A percentile compares a stretch with the other conserved stretches of the same genome.
phyloP scores from a whole-genome alignment of 192 early-diverging fungal genomes.

The Umbelopsis sp. region DNA sequence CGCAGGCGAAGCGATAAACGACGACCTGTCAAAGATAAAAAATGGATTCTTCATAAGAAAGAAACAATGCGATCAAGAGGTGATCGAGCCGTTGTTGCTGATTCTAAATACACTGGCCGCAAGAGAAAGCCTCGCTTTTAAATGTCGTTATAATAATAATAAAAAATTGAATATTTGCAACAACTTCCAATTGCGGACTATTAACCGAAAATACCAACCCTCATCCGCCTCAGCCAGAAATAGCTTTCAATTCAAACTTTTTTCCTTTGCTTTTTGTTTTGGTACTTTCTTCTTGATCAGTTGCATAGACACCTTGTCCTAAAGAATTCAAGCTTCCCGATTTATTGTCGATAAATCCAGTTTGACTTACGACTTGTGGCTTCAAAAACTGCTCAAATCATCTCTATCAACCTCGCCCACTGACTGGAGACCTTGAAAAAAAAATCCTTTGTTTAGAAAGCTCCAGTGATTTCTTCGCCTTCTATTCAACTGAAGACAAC shows the following conservation, averaged over 20 bases:
- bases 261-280: neutral
- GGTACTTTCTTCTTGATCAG: neutral
- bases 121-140: slow-evolving; percentile 90
- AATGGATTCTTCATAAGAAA: slow-evolving; percentile 93
- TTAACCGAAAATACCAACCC: slow-evolving; percentile 3
- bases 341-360: too few relatives aligned
- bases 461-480: slow-evolving; percentile 4
- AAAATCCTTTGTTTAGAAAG: neutral
- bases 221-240: slow-evolving; percentile 1
- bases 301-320: too few relatives aligned
- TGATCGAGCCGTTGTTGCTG: slow-evolving; percentile 73
- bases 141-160: slow-evolving; percentile 9
- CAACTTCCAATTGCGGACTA: slow-evolving; percentile 6
- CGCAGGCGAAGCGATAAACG: slow-evolving; percentile 46
- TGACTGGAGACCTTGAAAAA: too few relatives aligned
- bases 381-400: too few relatives aligned
- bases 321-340: neutral
- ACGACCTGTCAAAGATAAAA: slow-evolving; percentile 78
- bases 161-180: neutral
- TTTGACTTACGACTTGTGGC: too few relatives aligned
- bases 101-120: slow-evolving; percentile 94
- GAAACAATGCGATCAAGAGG: slow-evolving; percentile 79
- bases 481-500: neutral
- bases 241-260: neutral
- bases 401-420: too few relatives aligned